Evolutionary conservation across 2,329 filamentous ascomycete species (phyloP), one percentile per base, ranked within the genome.

Genomic region (Ceratocystis colombiana): DNA sequence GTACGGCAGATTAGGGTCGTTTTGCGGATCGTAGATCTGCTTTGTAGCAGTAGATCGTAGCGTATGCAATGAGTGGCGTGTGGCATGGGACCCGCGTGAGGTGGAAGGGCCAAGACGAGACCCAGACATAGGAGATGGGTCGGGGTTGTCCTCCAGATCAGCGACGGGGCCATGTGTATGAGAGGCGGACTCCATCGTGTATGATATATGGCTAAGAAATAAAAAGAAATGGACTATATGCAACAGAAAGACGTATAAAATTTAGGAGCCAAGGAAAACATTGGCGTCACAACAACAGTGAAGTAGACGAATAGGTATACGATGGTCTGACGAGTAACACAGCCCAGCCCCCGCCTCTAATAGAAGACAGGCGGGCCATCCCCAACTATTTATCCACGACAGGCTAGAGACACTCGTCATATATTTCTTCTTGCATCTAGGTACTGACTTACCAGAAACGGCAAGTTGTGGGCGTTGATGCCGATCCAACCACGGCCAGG

Each of bases 1-100:
- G 71, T 84, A 84, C 1, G 87, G 87, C 0, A 90, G 79, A 71
- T 88, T 79, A 62, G 80, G 71, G 70, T 82, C 80, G 62, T 78
- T 71, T 30, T 75, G 70, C 6, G 77, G 77, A 68, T 79, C 76
- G 55, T 72, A 71, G 10, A 69, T 62, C 67, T 77, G 76, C 67
- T 78, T 78, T 57, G 53, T 68, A 25, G 64, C 48, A 33, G 67
- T 66, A 44, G 72, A 72, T 30, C 62, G 63, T 28, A 67, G 62
- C 7, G 28, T 71, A 68, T 61, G 61, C 6, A 44, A 55, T 8
- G 28, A 71, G 68, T 48, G 61, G 25, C 48, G 62, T 2, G 66
- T 64, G 41, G 64, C 48, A 33, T 64, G 64, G 15, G 72, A 73
- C 44, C 69, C 67, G 20, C 70, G 72, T 30, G 69, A 66, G 6